A percentile compares a stretch with the other conserved stretches of the same genome.
Evolutionary conservation across 305 asterid genomes (phyloP).

Genomic region (Fraxinus ornus): DNA sequence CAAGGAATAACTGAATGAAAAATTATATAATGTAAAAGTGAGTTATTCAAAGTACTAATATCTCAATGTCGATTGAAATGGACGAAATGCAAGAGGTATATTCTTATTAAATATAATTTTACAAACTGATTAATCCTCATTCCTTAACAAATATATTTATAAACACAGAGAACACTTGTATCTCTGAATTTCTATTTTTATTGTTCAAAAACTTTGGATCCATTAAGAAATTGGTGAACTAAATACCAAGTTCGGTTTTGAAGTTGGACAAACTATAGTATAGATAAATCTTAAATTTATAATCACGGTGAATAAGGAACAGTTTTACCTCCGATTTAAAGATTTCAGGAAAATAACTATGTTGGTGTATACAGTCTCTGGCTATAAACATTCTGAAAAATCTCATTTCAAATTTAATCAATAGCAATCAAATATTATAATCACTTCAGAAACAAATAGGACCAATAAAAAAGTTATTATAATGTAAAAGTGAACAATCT

Average conservation of each 20-base stretch:
- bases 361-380: not conserved
- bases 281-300: not conserved
- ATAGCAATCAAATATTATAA: not conserved
- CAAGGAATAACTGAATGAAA: not conserved
- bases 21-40: not conserved
- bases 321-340: not conserved
- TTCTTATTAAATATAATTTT: not conserved
- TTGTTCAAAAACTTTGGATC: not conserved
- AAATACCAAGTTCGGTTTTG: not conserved
- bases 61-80: not conserved
- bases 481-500: not conserved
- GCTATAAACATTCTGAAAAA: not conserved
- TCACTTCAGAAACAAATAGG: not conserved
- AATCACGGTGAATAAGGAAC: not conserved
- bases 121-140: not conserved
- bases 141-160: not conserved
- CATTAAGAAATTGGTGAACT: not conserved
- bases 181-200: not conserved
- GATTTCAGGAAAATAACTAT: not conserved
- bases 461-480: not conserved
- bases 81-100: not conserved
- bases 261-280: not conserved
- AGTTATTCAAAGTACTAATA: not conserved
- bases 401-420: not conserved
- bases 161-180: not conserved